Base-by-base conservation (phyloP, 1,284 basidiomycete species). In the Sporisorium reilianum region DNA sequence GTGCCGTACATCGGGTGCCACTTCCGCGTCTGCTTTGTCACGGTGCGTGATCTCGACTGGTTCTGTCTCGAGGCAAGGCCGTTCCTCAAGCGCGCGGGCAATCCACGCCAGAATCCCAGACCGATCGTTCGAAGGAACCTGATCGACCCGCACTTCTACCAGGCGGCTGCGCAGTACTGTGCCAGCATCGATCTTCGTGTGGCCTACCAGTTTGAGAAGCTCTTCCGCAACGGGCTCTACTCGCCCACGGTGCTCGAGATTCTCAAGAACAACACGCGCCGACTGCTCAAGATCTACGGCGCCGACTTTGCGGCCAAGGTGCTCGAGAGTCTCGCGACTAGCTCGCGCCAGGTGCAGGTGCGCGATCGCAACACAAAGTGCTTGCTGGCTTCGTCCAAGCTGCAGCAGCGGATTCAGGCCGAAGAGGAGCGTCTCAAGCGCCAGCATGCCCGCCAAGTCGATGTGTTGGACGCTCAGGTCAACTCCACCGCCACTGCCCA, bases 161-260 rank as follows among this genome's bases (percentile, higher is more conserved):
- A 72, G 16, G 54, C 58, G 1, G 55, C 41, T 2, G 55, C 42
- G 0, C 41, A 44, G 20, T 58, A 55, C n/a, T 66, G 63, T 41
- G 58, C 54, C 9, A 55, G 23, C n/a, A 28, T 63, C 48, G 57
- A 61, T 28, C 48, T 72, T 26, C 34, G 38, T 0, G 58, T 72
- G 9, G 69, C 69, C 3, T 72, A 62, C 22, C 68, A 71, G 44
- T 46, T 65, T 26, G 63, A 71, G 7, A 61, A 64, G 55, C 52
- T 71, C 7, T 40, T 71, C 20, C 62, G 60, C 18, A 71, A 71
- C 41, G 59, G 55, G 2, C 54, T 71, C 12, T 60, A 65, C 26
- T 61, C 57, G 6, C 68, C 68, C 18, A 61, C 63, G 7, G 58
- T 53, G 9, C 52, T 64, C 26, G 48, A 64, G 45, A 60, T 51